Evolutionary conservation across 129 eudicot genomes (phyloP).

Genomic region (Arctium minus): DNA sequence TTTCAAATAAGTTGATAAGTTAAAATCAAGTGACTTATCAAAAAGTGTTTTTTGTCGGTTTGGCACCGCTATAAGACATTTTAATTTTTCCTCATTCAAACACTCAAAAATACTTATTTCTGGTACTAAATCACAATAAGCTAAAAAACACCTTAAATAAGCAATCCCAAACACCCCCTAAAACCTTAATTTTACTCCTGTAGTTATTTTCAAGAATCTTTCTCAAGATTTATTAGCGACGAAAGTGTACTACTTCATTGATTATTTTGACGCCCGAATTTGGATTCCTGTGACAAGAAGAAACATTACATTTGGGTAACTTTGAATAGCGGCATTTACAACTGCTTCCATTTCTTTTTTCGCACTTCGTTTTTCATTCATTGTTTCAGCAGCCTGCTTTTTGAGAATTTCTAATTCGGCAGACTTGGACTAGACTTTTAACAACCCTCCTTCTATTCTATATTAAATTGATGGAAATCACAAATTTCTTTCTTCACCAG

Average conservation of each 20-base stretch:
- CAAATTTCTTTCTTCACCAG: conserved; percentile 1
- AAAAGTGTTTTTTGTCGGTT: no score
- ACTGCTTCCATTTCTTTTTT: background rate
- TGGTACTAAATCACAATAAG: no score
- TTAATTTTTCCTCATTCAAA: no score
- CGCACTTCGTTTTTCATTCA: background rate
- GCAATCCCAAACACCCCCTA: no score
- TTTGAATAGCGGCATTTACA: background rate
- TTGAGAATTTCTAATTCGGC: conserved; percentile 8
- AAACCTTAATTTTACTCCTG: no score
- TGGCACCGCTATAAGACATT: no score
- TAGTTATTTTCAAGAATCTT: background rate
- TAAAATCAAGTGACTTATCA: no score
- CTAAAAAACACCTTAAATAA: no score
- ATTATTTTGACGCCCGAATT: conserved; percentile 5
- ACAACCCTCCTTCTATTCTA: background rate
- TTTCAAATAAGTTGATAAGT: no score
- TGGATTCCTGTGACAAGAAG: conserved; percentile 11
- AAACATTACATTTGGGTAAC: conserved; percentile 1
- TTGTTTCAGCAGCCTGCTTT: conserved; percentile 10
- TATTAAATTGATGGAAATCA: background rate
- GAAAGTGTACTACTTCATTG: background rate
- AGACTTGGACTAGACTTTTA: background rate
- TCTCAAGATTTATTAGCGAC: conserved; percentile 12
- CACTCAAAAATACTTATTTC: no score